phyloP scores from a whole-genome alignment of 1,284 basidiomycete species.

The Termitomyces sp. region DNA sequence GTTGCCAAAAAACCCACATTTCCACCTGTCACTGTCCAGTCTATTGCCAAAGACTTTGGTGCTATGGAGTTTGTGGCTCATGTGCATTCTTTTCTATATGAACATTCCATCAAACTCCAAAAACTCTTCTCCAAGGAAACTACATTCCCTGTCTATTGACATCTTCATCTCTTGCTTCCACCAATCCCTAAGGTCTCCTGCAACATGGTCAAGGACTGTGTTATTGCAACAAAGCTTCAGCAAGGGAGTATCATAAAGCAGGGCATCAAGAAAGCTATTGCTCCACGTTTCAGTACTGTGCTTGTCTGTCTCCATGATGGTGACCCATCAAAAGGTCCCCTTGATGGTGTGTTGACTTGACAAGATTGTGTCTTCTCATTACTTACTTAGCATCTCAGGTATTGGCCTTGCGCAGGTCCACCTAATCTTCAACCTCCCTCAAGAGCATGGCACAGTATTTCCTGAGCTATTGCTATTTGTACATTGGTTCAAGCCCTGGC shows the following conservation, averaged over 20 bases:
- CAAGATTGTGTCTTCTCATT: too few species aligned
- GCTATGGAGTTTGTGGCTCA: background rate
- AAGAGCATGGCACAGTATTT: background rate
- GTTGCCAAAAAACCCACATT: background rate
- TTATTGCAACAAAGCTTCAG: slow-evolving; percentile 4
- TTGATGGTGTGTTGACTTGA: slow-evolving; percentile 7
- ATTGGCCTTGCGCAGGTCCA: slow-evolving; percentile 1
- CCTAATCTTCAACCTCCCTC: slow-evolving; percentile 10
- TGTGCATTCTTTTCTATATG: background rate
- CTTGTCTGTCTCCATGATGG: background rate
- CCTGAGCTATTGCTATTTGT: background rate
- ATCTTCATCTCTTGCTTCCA: slow-evolving; percentile 4
- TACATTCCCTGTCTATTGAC: slow-evolving; percentile 1
- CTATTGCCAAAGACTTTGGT: background rate
- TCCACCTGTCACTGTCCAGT: background rate
- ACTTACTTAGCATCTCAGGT: background rate
- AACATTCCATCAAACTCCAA: background rate
- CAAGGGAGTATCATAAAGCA: background rate
- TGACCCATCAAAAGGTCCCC: background rate
- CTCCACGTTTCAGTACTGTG: slow-evolving; percentile 4
- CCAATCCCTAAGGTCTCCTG: slow-evolving; percentile 6
- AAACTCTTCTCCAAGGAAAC: background rate
- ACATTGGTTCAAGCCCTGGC: slow-evolving; percentile 10
- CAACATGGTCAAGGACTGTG: background rate
- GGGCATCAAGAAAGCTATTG: slow-evolving; percentile 9